These are phyloP conservation scores for Mycena epipterygia DNA, from an alignment of 768 basidiomycete species.

Conservation along the genomic window DNA sequence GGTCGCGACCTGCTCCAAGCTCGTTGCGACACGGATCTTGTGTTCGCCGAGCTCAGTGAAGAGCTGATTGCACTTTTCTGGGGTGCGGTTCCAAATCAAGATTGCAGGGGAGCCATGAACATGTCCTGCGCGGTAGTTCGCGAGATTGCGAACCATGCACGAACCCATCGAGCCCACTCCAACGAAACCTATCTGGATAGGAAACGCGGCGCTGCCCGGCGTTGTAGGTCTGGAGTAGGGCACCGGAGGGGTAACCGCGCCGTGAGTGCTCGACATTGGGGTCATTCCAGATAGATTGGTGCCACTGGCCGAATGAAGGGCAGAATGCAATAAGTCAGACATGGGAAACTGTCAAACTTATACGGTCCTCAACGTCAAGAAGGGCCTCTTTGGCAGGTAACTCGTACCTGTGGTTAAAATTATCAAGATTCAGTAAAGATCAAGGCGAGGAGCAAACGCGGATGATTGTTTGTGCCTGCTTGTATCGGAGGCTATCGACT, in stretches of 20 bases:
- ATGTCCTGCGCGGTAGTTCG: conserved; percentile 60
- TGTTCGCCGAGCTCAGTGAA: conserved; percentile 66
- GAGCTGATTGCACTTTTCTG: conserved; percentile 70
- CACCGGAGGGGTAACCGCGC: conserved; percentile 34
- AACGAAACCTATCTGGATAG: conserved; percentile 57
- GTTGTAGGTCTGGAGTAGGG: conserved; percentile 73
- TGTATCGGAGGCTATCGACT: no score
- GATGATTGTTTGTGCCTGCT: not conserved
- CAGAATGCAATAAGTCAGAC: conserved; percentile 27
- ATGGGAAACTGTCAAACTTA: not conserved
- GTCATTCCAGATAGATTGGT: not conserved
- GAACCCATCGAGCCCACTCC: conserved; percentile 79
- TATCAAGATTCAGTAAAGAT: not conserved
- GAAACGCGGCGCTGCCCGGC: conserved; percentile 49
- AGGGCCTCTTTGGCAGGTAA: not conserved
- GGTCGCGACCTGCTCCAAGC: conserved; percentile 68
- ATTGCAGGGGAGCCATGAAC: conserved; percentile 61
- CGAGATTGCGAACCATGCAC: conserved; percentile 86
- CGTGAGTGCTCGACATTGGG: not conserved
- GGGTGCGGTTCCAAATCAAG: conserved; percentile 83
- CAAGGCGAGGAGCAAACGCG: not conserved
- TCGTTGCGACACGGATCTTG: conserved; percentile 68
- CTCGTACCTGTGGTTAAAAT: not conserved
- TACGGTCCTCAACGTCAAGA: not conserved
- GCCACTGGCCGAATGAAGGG: conserved; percentile 23